A percentile compares a stretch with the other conserved stretches of the same genome.
These are phyloP conservation scores for Yarrowia deformans DNA, from an alignment of 805 yeast species.

Conservation along the genomic window DNA sequence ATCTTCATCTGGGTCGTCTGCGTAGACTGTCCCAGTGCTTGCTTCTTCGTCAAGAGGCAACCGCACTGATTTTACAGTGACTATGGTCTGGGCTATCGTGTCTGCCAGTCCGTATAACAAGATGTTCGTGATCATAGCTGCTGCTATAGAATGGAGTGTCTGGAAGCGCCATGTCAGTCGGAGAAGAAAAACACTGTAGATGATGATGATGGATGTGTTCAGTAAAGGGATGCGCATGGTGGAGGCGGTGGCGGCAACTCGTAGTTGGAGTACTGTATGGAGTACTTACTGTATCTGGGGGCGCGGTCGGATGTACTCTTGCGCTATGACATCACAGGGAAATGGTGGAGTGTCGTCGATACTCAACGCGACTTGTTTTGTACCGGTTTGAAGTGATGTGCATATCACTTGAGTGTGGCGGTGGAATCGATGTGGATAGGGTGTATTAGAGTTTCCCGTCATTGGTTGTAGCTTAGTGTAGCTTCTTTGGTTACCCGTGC, in stretches of 20 bases:
- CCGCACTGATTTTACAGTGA: neutral
- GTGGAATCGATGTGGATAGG: no score
- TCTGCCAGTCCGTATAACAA: conserved; percentile 91
- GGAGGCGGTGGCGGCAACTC: neutral
- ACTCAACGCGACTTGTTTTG: no score
- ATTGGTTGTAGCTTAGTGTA: no score
- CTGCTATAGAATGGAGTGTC: conserved; percentile 31
- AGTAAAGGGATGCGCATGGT: conserved; percentile 10
- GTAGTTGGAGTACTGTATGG: no score
- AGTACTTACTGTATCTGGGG: no score
- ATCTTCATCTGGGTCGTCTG: conserved; percentile 26
- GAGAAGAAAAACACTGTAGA: conserved; percentile 26
- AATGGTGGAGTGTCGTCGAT: no score
- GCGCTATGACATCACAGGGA: no score
- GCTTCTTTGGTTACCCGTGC: no score
- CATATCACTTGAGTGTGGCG: no score
- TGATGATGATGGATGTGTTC: conserved; percentile 6
- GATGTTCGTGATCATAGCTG: conserved; percentile 69
- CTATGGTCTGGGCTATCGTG: conserved; percentile 79
- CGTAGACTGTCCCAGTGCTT: neutral
- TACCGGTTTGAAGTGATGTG: no score
- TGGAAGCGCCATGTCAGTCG: conserved; percentile 29
- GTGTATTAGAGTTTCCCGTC: no score
- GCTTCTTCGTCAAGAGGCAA: conserved; percentile 6
- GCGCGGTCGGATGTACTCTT: no score